Base-by-base conservation (phyloP, 495 filamentous ascomycete genomes). In the Physcia stellaris region DNA sequence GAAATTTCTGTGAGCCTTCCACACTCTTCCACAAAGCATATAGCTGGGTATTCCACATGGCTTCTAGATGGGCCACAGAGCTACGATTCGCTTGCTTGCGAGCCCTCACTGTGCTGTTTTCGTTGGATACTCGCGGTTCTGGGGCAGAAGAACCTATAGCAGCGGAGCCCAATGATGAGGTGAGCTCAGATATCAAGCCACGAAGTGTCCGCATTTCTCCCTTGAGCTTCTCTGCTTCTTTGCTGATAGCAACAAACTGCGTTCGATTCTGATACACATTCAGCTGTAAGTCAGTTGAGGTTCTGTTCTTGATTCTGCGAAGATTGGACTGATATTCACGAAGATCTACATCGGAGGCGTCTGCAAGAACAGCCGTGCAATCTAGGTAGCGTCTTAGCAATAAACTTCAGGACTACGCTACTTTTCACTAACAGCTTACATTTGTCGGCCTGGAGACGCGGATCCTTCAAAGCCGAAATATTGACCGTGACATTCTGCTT, bases 161-260 rank as follows among this genome's bases (percentile, higher is more conserved):
- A 3, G 82, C 74, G 39, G 85, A 76, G 6, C 80, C 73, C 6
- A 95, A 60, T 0, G 84, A 78, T 7, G 73, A 78, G 4, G 80
- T 86, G 7, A 99, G 68, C 43, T 99, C 90, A 18, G 82, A 78
- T 75, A 96, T 93, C 30, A 95, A 67, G 31, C 78, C 77, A 15
- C 82, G 71, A 3, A 99, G 75, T 2, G 81, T 79, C 17, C 86
- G 75, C 88, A 99, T 96, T 57, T 99, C 90, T 32, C 77, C 73
- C 54, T 94, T 96, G 37, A 99, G 72, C 58, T 94, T 94, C 51
- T 99, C 90, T 2, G 93, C 93, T 59, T 99, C 92, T 61, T 94
- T 90, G 57, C 85, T 94, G 58, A 99, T 96, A 50, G 92, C 88
- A 66, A 99, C 94, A 59, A 99, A 99, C 50, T 96, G 88, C 0